A percentile compares a stretch with the other conserved stretches of the same genome.
Conservation (phyloP, 441 rosid species). For the Kokia cookei region DNA sequence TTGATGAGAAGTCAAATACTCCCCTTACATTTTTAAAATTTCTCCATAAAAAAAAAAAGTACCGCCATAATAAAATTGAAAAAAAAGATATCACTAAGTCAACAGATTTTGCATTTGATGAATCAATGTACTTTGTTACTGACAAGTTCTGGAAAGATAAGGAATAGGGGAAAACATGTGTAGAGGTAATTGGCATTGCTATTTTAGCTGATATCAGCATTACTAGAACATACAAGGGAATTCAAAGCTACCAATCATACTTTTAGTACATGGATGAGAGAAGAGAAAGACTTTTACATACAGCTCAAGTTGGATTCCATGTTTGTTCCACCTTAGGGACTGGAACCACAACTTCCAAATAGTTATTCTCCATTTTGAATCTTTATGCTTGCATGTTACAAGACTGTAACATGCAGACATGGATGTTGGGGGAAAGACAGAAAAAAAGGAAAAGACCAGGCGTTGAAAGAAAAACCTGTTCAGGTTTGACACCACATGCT, state of each 20-base stretch:
- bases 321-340: background rate
- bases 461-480: constrained; percentile 50
- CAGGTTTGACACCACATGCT: constrained; percentile 93
- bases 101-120: background rate
- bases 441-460: background rate
- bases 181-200: background rate
- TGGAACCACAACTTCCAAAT: constrained; percentile 1
- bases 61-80: background rate
- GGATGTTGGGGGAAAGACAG: background rate
- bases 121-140: background rate
- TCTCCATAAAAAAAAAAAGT: background rate
- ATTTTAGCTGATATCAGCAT: background rate
- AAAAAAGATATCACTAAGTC: background rate
- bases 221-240: background rate
- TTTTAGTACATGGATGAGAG: background rate
- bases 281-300: background rate
- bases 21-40: background rate
- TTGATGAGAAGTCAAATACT: background rate
- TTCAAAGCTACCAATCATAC: background rate
- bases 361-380: background rate
- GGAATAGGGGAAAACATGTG: background rate
- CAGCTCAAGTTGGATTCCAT: background rate
- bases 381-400: background rate
- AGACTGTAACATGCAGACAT: background rate
- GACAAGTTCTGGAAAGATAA: background rate